Evolutionary conservation across 179 eudicot species (phyloP), one percentile per base, ranked within the genome.

Genomic region (Silene coronaria): DNA sequence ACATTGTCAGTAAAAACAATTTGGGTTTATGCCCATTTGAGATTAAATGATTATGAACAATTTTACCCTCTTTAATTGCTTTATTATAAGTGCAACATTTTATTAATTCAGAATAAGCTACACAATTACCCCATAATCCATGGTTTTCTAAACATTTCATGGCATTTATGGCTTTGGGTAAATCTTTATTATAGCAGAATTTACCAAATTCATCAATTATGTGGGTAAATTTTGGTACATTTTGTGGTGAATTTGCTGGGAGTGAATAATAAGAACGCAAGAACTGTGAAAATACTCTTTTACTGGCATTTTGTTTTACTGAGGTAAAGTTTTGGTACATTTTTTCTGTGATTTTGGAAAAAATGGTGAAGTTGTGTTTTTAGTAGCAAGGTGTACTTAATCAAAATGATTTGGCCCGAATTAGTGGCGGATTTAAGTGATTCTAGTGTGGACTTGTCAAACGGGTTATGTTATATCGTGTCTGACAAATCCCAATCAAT

Each of bases 21-120:
- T 79, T 79, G 45, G 91, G 89, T 34, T 72, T 14, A 62, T 88
- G 27, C 77, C 87, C 91, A 79, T 85, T 80, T 42, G 88, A 85
- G 77, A 80, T 34, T 19, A 88, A 75, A 71, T 88, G 89, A 34
- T 82, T 84, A 77, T 86, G 89, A 42, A 88, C 84, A 73, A 71
- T 75, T 60, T 80, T 82, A 7, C 86, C 91, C 38, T 88, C 82
- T 10, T 81, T 76, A 45, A 88, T 75, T 28, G 88, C 89, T 32
- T 78, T 75, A 26, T 77, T 74, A 61, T 80, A 76, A n/a, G 84
- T 83, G 74, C 91, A 86, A 73, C 82, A 83, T 55, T 88, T 88
- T 46, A 88, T 86, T 48, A 86, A 81, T 64, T 86, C 86, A 16
- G 89, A 70, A 69, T 86, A 88, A 16, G 85, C 83, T 27, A 75